Evolutionary conservation across 2,329 filamentous ascomycete genomes (phyloP), one percentile per base, ranked within the genome.

Genomic region (Pseudogymnoascus sp.): DNA sequence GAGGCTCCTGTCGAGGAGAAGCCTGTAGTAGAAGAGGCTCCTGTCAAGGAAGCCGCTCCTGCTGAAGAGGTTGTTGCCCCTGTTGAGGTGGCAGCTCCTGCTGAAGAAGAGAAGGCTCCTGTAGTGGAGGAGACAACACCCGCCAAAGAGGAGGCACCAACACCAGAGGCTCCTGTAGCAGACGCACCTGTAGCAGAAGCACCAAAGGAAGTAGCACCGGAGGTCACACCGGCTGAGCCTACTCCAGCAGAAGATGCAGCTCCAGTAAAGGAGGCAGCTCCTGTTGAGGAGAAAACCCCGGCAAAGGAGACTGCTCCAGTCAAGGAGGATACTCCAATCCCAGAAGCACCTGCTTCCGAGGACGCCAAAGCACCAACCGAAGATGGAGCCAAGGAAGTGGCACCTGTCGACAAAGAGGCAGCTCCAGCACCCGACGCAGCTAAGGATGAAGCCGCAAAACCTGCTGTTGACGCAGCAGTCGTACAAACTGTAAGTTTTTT

Each of bases 151-250:
- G 51, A 57, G 51, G 16, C 51, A 34, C 51, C 51, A 57, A n/a
- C 29, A 57, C 26, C 8, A 57, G 51, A 34, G 12, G 29, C 51
- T 34, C 29, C 51, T 57, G 51, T 34, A 57, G 29, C 51, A 57
- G 51, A 57, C 21, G 18, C 40, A 21, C 40, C 40, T 11, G 40
- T 4, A 21, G 40, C 16, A 42, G 40, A 45, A 12, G 47, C 47
- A 57, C 51, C 51, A 57, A 57, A 57, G 51, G 51, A 57, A 26
- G 51, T 18, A 34, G 51, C 29, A 34, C 51, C 51, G 26, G 51
- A 57, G 51, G 51, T 34, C 51, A 57, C 51, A 57, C 51, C 51
- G 29, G 51, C 26, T 14, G 51, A 57, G 51, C 51, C 51, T 18
- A 34, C 29, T 12, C 45, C 45, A 16, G 45, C 45, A 5, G 1